Evolutionary conservation across 2,329 filamentous ascomycete species (phyloP).

Genomic region (Trichophyton simii): DNA sequence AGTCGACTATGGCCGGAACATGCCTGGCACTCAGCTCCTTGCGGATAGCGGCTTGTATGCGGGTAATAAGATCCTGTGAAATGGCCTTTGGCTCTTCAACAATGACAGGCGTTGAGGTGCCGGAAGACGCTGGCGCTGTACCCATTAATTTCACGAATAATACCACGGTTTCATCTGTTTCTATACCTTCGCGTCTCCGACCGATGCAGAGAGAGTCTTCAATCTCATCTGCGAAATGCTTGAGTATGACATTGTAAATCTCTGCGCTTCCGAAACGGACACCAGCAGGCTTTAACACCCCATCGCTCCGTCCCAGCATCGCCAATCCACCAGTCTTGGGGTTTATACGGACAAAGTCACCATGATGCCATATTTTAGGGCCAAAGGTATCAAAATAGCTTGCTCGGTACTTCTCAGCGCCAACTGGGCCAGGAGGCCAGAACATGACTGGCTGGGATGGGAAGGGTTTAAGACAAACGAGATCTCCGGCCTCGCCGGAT

Average conservation of each 20-base stretch:
- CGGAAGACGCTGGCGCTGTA: conserved; percentile 11
- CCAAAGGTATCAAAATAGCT: conserved; percentile 82
- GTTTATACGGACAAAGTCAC: conserved; percentile 72
- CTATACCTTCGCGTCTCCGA: conserved; percentile 52
- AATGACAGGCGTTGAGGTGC: conserved; percentile 10
- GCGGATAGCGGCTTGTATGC: conserved; percentile 57
- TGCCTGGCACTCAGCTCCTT: conserved; percentile 76
- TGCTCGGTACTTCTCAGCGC: conserved; percentile 62
- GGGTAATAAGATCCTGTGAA: conserved; percentile 45
- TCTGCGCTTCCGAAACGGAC: conserved; percentile 88
- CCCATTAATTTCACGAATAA: conserved; percentile 68
- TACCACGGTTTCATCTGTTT: conserved; percentile 74
- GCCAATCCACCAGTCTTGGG: conserved; percentile 61
- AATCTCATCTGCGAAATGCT: conserved; percentile 65
- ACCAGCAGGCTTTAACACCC: conserved; percentile 81
- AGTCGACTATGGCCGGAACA: conserved; percentile 71
- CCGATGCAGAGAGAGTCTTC: conserved; percentile 85
- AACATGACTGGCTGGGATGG: conserved; percentile 85
- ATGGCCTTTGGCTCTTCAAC: conserved; percentile 40
- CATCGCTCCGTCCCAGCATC: conserved; percentile 88
- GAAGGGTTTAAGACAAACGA: conserved; percentile 77
- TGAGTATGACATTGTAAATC: conserved; percentile 87
- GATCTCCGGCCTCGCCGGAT: conserved; percentile 63
- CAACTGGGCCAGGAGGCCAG: conserved; percentile 54
- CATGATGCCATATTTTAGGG: conserved; percentile 69